Evolutionary conservation across 169 alveolate genomes (phyloP), one percentile per base, ranked within the genome.

Genomic region (Eimeria maxima): DNA sequence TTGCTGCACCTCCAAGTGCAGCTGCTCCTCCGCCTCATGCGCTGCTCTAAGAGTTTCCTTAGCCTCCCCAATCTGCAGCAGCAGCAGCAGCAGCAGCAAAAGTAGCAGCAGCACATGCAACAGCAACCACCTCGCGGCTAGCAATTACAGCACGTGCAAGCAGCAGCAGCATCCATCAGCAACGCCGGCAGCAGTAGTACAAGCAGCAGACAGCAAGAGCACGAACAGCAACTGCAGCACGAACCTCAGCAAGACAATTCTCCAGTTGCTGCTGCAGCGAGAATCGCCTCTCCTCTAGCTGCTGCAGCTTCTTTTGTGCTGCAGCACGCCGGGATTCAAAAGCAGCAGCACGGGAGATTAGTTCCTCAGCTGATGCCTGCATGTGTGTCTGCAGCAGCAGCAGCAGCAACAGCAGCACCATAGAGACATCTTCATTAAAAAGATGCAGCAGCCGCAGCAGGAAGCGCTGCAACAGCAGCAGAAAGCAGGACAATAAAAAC

Each of bases 1-100:
- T 71, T n/a, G 88, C 83, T 91, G 95, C 29, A 91, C 95, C 8
- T 91, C 95, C 45, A 13, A 0, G 71, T 91, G 95, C 73, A 74
- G 69, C 67, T 45, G 71, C 55, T 91, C 95, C 83, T 91, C 91
- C 6, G 86, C 83, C 14, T 65, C 84, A 6, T 76, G 95, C 73
- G 73, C 81, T 24, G 29, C 50, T 44, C 45, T 78, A 90, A 73
- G 53, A 44, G 44, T 80, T 18, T 47, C 65, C 63, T 78, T 69
- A 0, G 65, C 86, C 16, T n/a, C 20, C 69, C 63, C 90, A 13
- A 91, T 91, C 95, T 91, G 95, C 69, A 87, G 94, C 94, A 87
- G 60, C 83, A 44, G 71, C 60, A n/a, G 74, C 93, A 84, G 60
- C 93, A 84, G 63, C 20, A 29, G 29, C 90, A 11, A 53, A 14